These are phyloP conservation scores for Colletotrichum phormii DNA, from an alignment of 2,329 filamentous ascomycete genomes.

Conservation along the genomic window DNA sequence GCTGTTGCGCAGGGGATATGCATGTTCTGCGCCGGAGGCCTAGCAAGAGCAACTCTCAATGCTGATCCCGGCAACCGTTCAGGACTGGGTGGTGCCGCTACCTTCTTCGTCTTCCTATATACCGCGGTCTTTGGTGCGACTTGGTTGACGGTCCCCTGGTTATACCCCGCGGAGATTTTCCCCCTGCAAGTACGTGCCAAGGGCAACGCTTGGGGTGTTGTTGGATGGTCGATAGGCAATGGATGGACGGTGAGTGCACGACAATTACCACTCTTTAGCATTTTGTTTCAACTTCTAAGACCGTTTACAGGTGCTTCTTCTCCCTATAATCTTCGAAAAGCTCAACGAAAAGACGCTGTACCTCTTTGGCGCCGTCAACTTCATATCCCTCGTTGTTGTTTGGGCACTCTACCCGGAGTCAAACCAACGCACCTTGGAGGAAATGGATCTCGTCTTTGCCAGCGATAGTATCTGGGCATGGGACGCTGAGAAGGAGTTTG, in stretches of 20 bases:
- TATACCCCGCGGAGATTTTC: slow-evolving; percentile 80
- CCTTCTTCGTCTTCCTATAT: slow-evolving; percentile 75
- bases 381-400: slow-evolving; percentile 74
- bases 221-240: slow-evolving; percentile 82
- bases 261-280: slow-evolving; percentile 40
- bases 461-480: slow-evolving; percentile 75
- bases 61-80: slow-evolving; percentile 56
- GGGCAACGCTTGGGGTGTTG: slow-evolving; percentile 81
- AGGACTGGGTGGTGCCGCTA: slow-evolving; percentile 72
- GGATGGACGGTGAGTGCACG: slow-evolving; percentile 60
- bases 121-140: slow-evolving; percentile 55
- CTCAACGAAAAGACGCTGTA: slow-evolving; percentile 79
- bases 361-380: slow-evolving; percentile 77
- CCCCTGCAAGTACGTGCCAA: slow-evolving; percentile 77
- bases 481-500: slow-evolving; percentile 76
- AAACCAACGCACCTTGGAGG: slow-evolving; percentile 78
- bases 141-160: slow-evolving; percentile 67
- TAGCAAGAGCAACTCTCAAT: slow-evolving; percentile 63
- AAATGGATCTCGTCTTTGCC: slow-evolving; percentile 80
- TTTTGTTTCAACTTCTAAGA: slow-evolving; percentile 44
- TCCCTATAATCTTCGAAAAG: slow-evolving; percentile 70
- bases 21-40: slow-evolving; percentile 75
- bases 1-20: slow-evolving; percentile 71
- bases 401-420: slow-evolving; percentile 82
- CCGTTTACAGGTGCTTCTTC: slow-evolving; percentile 53